Evolutionary conservation across 495 filamentous ascomycete species (phyloP).

Genomic region (Trypethelium eluteriae): DNA sequence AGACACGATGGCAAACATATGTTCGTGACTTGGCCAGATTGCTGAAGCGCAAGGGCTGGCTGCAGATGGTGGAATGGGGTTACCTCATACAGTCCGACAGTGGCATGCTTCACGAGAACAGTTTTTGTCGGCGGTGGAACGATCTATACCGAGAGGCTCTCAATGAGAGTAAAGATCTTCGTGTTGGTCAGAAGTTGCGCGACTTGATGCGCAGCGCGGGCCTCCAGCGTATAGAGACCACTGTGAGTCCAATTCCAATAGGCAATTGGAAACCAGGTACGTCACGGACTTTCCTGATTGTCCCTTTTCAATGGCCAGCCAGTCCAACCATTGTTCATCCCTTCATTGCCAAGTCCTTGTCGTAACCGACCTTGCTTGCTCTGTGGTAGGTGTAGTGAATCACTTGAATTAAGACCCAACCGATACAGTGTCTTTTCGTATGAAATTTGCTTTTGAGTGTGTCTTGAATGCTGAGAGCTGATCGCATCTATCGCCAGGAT

Average conservation of each 20-base stretch:
- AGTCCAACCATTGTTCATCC: too few species aligned
- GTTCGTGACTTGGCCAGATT: constrained; percentile 66
- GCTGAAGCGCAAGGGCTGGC: constrained; percentile 68
- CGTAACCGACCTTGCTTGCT: not conserved
- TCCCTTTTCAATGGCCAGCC: too few species aligned
- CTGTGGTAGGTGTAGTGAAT: too few species aligned
- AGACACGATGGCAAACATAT: constrained; percentile 69
- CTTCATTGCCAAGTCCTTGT: not conserved
- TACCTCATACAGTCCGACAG: constrained; percentile 86
- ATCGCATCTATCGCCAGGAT: not conserved
- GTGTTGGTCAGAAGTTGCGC: constrained; percentile 27
- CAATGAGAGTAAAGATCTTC: constrained; percentile 27
- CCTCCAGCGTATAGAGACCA: constrained; percentile 15
- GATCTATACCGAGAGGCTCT: constrained; percentile 27
- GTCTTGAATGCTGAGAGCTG: not conserved
- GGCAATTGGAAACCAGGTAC: constrained; percentile 27
- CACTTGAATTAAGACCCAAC: too few species aligned
- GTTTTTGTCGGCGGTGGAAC: constrained; percentile 29
- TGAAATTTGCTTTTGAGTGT: not conserved
- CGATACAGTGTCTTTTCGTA: not conserved
- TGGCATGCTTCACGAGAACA: constrained; percentile 58
- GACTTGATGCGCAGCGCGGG: constrained; percentile 16
- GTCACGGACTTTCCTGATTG: constrained; percentile 2
- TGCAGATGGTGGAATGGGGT: constrained; percentile 85
- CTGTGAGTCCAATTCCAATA: constrained; percentile 18